Conservation (phyloP, 2,329 filamentous ascomycete species). For the Trematosphaeria pertusa region DNA sequence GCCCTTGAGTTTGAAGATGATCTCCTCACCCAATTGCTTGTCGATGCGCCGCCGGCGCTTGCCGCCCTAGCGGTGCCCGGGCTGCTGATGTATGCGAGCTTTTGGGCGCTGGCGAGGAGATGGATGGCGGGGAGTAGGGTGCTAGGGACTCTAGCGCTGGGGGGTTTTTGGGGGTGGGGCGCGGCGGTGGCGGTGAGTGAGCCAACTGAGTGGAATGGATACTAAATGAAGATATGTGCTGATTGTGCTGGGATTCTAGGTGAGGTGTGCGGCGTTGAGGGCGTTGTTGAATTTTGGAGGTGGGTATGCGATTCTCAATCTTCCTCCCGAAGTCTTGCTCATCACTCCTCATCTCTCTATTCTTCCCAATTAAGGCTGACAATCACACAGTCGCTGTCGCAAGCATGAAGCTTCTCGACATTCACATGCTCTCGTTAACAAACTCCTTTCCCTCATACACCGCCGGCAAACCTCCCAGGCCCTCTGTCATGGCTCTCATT, state of each 20-base stretch:
- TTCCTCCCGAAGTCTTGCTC: background rate
- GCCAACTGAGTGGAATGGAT: too few relatives aligned
- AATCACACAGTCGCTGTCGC: constrained; percentile 42
- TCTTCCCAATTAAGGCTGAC: too few relatives aligned
- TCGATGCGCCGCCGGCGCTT: constrained; percentile 18
- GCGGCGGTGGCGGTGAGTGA: constrained; percentile 17
- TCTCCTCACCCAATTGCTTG: constrained; percentile 14
- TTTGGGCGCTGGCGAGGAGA: constrained; percentile 15
- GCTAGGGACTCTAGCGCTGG: constrained; percentile 12
- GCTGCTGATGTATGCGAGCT: constrained; percentile 12
- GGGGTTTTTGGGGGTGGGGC: constrained; percentile 14
- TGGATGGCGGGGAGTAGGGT: constrained; percentile 5
- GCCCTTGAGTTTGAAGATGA: constrained; percentile 16
- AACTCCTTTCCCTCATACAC: constrained; percentile 44
- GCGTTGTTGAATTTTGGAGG: constrained; percentile 20
- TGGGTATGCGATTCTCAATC: constrained; percentile 8
- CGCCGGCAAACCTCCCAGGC: constrained; percentile 18
- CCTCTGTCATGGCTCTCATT: constrained; percentile 30
- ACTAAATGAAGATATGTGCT: too few relatives aligned
- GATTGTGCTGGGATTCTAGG: too few relatives aligned
- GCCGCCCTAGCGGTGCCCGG: constrained; percentile 11
- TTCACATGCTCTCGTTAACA: constrained; percentile 49
- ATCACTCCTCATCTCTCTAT: background rate
- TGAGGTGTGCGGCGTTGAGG: constrained; percentile 16
- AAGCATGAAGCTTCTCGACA: constrained; percentile 51